Percentiles rank a stretch among this genome's conserved stretches.
Evolutionary conservation across 257 asterid genomes (phyloP).

Genomic region (Solanum dulcamara): DNA sequence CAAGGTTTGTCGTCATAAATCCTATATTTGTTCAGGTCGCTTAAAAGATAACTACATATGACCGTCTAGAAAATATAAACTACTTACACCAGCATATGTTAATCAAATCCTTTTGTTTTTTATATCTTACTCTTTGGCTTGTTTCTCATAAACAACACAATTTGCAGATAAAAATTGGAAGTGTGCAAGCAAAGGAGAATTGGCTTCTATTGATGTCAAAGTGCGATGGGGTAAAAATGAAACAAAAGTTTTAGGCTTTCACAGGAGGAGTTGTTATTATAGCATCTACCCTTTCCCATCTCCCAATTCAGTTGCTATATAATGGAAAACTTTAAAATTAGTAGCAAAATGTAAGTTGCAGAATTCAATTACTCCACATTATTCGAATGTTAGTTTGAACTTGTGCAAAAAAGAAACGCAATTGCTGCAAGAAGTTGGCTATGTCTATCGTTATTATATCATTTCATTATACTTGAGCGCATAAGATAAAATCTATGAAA

Average conservation of each 20-base stretch:
- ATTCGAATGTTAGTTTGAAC: neutral
- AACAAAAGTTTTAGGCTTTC: neutral
- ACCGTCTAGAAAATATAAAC: neutral
- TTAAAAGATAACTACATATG: neutral
- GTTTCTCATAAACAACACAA: neutral
- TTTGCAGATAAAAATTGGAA: neutral
- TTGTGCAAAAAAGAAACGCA: neutral
- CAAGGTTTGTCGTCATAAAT: slow-evolving; percentile 17
- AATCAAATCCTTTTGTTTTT: neutral
- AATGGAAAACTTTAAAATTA: neutral
- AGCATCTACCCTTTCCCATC: neutral
- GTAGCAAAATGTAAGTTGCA: neutral
- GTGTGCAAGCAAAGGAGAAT: neutral
- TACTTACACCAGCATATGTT: neutral
- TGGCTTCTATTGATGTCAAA: neutral
- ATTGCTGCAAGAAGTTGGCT: neutral
- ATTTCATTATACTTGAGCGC: neutral
- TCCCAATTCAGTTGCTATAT: neutral
- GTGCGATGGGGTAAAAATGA: neutral
- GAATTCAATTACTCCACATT: neutral
- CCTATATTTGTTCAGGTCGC: neutral
- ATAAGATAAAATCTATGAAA: neutral
- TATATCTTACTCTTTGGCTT: neutral
- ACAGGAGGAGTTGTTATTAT: neutral
- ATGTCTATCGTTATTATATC: neutral